Evolutionary conservation across 2,329 filamentous ascomycete species (phyloP), one percentile per base, ranked within the genome.

Genomic region (Hymenoscyphus fructigenus): DNA sequence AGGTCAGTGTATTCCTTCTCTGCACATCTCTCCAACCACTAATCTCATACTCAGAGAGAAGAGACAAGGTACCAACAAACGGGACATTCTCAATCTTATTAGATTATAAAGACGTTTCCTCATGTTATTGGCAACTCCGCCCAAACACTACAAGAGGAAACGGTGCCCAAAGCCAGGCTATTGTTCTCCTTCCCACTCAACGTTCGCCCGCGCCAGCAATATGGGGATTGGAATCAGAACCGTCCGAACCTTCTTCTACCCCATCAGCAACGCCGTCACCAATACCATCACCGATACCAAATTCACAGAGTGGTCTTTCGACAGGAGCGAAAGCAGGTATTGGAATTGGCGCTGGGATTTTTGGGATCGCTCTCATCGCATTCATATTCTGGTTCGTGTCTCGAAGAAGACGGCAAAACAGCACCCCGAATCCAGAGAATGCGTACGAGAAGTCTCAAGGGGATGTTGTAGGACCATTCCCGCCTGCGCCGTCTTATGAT

Each of bases 51-150:
- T 23, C 50, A 28, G 59, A 61, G 55, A 60, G 64, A 55, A 41
- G 61, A n/a, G 65, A 68, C 38, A 38, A 9, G 5, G 53, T 65
- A 28, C 36, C 61, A 34, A 53, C 47, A 26, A 69, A 71, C 60
- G 65, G 62, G 20, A 66, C 69, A 4, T 41, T 57, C 14, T 64
- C 67, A 55, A 55, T 71, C 17, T 44, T 59, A 5, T 53, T 70
- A 28, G 53, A 65, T 14, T 72, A 65, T 62, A 26, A 59, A 3
- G 60, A 65, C 15, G 53, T 65, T 0, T 59, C 65, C 1, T 60
- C 63, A n/a, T 72, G 70, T 41, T 67, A 66, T 41, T 71, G 68
- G 34, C 64, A 72, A 59, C 59, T 72, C 17, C 62, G 66, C 32
- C 70, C 69, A 28, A 64, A 69, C 41, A 56, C 41, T 7, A 47